A percentile compares a stretch with the other conserved stretches of the same genome.
Evolutionary conservation across 306 rosid genomes (phyloP).

Genomic region (Biancaea sappan): DNA sequence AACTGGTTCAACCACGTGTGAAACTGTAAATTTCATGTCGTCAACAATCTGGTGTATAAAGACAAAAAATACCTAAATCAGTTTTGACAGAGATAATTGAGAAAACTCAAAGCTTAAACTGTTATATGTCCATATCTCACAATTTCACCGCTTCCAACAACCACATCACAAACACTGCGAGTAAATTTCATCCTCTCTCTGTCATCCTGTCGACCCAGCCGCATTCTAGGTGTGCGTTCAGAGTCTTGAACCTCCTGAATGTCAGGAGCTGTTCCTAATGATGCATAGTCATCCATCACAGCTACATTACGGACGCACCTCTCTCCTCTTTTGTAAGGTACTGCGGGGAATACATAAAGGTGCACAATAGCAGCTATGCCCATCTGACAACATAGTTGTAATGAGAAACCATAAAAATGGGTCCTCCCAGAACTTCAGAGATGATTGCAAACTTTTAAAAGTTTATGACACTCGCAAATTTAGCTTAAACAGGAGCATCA

Average conservation of each 20-base stretch:
- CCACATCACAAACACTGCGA: slow-evolving; percentile 89
- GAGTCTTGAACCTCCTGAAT: slow-evolving; percentile 91
- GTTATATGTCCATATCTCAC: slow-evolving; percentile 51
- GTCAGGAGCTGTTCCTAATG: slow-evolving; percentile 83
- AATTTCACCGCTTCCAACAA: slow-evolving; percentile 95
- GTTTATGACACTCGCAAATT: slow-evolving; percentile 10
- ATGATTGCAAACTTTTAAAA: slow-evolving; percentile 24
- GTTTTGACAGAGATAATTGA: not conserved
- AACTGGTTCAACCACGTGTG: slow-evolving; percentile 93
- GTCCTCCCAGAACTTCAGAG: slow-evolving; percentile 12
- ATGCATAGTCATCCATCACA: slow-evolving; percentile 89
- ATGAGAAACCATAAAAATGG: slow-evolving; percentile 29
- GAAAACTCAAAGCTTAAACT: slow-evolving; percentile 21
- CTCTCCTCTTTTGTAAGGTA: slow-evolving; percentile 96
- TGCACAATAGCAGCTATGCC: slow-evolving; percentile 96
- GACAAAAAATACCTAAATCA: slow-evolving; percentile 28
- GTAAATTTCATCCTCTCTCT: slow-evolving; percentile 73
- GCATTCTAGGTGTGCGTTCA: slow-evolving; percentile 69
- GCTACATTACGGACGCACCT: slow-evolving; percentile 96
- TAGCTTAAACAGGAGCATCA: slow-evolving; percentile 12
- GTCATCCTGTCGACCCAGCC: slow-evolving; percentile 60
- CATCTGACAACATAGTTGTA: slow-evolving; percentile 69
- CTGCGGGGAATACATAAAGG: slow-evolving; percentile 90
- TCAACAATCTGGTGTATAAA: slow-evolving; percentile 74
- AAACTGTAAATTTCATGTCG: slow-evolving; percentile 95